Evolutionary conservation across 1,284 basidiomycete genomes (phyloP).

Genomic region (Gomphus sp.): DNA sequence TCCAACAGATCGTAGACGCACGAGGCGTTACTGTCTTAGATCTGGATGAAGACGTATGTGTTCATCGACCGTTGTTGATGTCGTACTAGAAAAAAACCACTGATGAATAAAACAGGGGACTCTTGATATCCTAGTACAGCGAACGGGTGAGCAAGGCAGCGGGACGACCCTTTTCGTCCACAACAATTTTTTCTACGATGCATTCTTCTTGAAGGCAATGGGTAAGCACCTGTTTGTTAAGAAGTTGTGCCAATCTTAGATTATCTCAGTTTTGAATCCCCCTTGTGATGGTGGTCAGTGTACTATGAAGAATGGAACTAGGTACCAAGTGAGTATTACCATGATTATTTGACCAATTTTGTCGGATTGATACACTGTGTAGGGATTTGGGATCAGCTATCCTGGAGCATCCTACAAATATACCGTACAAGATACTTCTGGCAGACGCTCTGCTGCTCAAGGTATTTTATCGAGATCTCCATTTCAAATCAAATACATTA

Average conservation of each 20-base stretch:
- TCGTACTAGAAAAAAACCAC: neutral
- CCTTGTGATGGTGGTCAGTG: constrained; percentile 83
- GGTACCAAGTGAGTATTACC: constrained; percentile 55
- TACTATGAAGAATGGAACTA: constrained; percentile 46
- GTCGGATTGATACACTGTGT: neutral
- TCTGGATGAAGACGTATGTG: constrained; percentile 88
- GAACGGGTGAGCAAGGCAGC: constrained; percentile 57
- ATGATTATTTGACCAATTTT: neutral
- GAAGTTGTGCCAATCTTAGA: constrained; percentile 1
- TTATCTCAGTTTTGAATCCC: constrained; percentile 72
- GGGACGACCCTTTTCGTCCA: constrained; percentile 79
- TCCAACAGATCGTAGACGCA: constrained; percentile 72
- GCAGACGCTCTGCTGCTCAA: constrained; percentile 83
- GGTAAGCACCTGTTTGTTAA: constrained; percentile 35
- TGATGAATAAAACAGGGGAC: constrained; percentile 56
- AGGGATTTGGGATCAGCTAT: constrained; percentile 92
- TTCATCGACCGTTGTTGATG: neutral
- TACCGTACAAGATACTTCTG: constrained; percentile 91
- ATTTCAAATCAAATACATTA: neutral
- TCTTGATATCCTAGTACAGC: constrained; percentile 85
- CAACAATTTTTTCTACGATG: constrained; percentile 98
- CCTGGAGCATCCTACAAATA: constrained; percentile 97
- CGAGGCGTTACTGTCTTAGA: constrained; percentile 80
- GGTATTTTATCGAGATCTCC: constrained; percentile 30
- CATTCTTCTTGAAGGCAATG: constrained; percentile 96